Evolutionary conservation across 768 basidiomycete genomes (phyloP).

Genomic region (Atractiella rhizophila): DNA sequence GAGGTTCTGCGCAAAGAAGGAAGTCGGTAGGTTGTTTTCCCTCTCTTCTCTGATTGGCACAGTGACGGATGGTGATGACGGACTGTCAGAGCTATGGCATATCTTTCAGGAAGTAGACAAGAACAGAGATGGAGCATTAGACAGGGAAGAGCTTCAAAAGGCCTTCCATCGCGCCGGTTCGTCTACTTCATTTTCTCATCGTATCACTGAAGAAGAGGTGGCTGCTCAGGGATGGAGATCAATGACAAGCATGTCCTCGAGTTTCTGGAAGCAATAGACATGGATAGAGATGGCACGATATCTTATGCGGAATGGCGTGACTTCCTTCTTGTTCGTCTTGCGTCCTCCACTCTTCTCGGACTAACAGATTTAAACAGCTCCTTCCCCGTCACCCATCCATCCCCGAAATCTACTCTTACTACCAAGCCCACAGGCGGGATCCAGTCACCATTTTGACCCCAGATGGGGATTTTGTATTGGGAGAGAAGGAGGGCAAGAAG

Average conservation of each 20-base stretch:
- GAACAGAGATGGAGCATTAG: conserved; percentile 62
- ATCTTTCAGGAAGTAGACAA: conserved; percentile 79
- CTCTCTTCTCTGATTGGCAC: neutral
- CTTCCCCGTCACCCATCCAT: conserved; percentile 13
- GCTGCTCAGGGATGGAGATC: conserved; percentile 8
- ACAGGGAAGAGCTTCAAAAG: conserved; percentile 35
- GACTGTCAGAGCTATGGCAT: conserved; percentile 49
- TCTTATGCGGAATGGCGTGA: conserved; percentile 16
- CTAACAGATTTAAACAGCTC: neutral
- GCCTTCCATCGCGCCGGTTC: conserved; percentile 49
- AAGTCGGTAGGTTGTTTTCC: conserved; percentile 29
- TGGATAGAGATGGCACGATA: conserved; percentile 10
- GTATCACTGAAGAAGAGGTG: neutral
- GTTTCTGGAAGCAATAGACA: conserved; percentile 11
- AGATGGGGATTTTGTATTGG: conserved; percentile 13
- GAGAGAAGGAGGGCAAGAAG: neutral
- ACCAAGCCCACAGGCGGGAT: conserved; percentile 4
- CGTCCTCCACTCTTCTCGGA: neutral
- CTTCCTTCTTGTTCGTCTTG: conserved; percentile 9
- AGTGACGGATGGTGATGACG: conserved; percentile 1
- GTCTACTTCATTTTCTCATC: conserved; percentile 6
- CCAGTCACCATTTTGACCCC: conserved; percentile 13
- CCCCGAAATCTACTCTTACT: conserved; percentile 13
- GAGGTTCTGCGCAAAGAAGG: conserved; percentile 56
- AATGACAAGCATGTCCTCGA: conserved; percentile 5